Base-by-base conservation (phyloP, 352 stramenopile genomes). In the Globisporangium lucens region DNA sequence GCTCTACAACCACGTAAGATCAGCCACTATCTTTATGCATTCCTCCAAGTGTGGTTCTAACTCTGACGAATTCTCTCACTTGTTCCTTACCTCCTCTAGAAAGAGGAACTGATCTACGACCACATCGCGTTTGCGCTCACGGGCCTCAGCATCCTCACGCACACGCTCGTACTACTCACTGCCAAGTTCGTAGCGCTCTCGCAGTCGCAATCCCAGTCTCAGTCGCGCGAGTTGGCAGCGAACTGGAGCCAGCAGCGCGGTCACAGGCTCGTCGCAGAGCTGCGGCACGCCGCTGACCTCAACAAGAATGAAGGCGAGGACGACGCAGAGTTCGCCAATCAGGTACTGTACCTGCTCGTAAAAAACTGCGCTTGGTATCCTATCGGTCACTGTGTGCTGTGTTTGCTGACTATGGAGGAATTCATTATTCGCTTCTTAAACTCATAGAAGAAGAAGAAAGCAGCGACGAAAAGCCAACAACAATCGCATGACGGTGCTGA, bases 31-130 rank as follows among this genome's bases (percentile, higher is more conserved):
- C 17, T 24, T 6, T 51, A n/a, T 22, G 12, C 0, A 4, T 46
- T 46, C 17, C 43, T 49, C 15, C 43, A 51, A 22, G 13, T 20
- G 41, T 7, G 38, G 17, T 38, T 36, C 8, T 57, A 2, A 6
- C 5, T 20, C 49, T 38, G 20, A 30, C 13, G 4, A 27, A 43
- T 3, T 5, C n/a, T 8, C 52, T 47, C 10, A 4, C 38, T 52
- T 13, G 0, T 30, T 15, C 9, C 0, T 2, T 35, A 15, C 20
- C 13, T 46, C 30, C 43, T 47, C 15, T 17, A 76, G 70, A 63
- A 17, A 57, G 55, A 61, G 1, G 56, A 57, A 15, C 41, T 83
- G 35, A 75, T 89, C 33, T 80, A 79, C 51, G 82, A 90, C 64
- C 56, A 63, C 9, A 46, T 66, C 29, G 71, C 78, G 0, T 70